Evolutionary conservation across 2,329 filamentous ascomycete genomes (phyloP).

Genomic region (Blastomyces emzantsi): DNA sequence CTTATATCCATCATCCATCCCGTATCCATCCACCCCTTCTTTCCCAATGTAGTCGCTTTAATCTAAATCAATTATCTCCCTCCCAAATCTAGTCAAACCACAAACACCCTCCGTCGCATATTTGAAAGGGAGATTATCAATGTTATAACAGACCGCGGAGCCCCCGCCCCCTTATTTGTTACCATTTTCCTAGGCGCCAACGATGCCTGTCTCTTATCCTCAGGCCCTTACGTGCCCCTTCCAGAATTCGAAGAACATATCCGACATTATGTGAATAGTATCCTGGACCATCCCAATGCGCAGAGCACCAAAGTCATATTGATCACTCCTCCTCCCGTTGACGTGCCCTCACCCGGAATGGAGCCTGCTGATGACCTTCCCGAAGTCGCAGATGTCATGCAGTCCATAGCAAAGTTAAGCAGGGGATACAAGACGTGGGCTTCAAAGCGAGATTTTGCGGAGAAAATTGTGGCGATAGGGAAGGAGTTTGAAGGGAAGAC

Average conservation of each 20-base stretch:
- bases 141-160: conserved; percentile 12
- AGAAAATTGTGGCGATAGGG: conserved; percentile 31
- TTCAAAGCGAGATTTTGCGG: conserved; percentile 32
- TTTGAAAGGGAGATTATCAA: conserved; percentile 15
- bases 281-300: conserved; percentile 25
- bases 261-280: conserved; percentile 27
- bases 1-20: background rate
- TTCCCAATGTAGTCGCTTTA: background rate
- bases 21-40: background rate
- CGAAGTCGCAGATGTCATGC: conserved; percentile 3
- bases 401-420: conserved; percentile 12
- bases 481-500: conserved; percentile 26
- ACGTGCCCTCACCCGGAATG: conserved; percentile 17
- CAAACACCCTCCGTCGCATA: conserved; percentile 11
- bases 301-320: conserved; percentile 29
- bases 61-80: background rate
- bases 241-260: conserved; percentile 28
- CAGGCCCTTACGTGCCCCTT: conserved; percentile 25
- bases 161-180: conserved; percentile 27
- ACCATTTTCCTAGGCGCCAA: conserved; percentile 36
- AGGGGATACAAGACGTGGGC: conserved; percentile 28
- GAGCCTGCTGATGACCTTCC: conserved; percentile 4
- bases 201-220: conserved; percentile 27
- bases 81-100: conserved; percentile 14
- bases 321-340: conserved; percentile 32